phyloP scores from a whole-genome alignment of 2,329 filamentous ascomycete genomes.

The Penicillium italicum region DNA sequence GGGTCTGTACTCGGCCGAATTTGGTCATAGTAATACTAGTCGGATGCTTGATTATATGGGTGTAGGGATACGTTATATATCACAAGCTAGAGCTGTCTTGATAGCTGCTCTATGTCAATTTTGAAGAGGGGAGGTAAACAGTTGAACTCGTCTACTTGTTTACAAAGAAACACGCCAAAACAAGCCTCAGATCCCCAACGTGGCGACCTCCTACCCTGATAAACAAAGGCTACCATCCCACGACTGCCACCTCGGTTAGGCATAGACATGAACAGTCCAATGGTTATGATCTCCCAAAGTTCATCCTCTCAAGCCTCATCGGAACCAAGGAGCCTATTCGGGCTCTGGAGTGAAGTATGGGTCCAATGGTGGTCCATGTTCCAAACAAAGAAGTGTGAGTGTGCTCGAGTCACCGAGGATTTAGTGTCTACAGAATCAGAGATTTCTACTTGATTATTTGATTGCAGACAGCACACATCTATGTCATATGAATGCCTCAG shows the following conservation, averaged over 20 bases:
- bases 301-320: not conserved
- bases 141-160: not conserved
- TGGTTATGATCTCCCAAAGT: not conserved
- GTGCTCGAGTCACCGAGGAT: not conserved
- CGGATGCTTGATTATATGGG: not conserved
- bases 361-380: not conserved
- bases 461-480: no score
- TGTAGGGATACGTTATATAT: not conserved
- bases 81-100: not conserved
- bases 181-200: not conserved
- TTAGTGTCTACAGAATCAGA: not conserved
- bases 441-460: not conserved
- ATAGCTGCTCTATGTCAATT: not conserved
- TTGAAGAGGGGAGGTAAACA: not conserved
- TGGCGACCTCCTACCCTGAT: not conserved
- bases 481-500: not conserved
- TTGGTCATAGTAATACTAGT: not conserved
- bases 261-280: not conserved
- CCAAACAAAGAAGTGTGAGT: not conserved
- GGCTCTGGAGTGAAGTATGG: not conserved
- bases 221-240: conserved; percentile 3
- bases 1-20: conserved; percentile 1
- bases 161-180: conserved; percentile 2
- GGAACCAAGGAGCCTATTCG: not conserved
- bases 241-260: not conserved